Percentiles rank a stretch among this genome's conserved stretches.
Evolutionary conservation across 345 rosid species (phyloP).

Genomic region (rapeseed (Brassica napus)): Da-Ae NC_063440.1:20910001-20910500

Average conservation of each 20-base stretch:
- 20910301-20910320: neutral
- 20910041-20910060: too few species aligned
- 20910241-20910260: neutral
- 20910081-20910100: too few species aligned
- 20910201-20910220: too few species aligned
- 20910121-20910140: too few species aligned
- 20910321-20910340: conserved; percentile 22
- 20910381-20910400: conserved; percentile 35
- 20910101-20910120: too few species aligned
- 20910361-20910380: conserved; percentile 20
- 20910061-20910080: too few species aligned
- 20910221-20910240: too few species aligned
- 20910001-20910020: too few species aligned
- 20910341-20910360: conserved; percentile 15
- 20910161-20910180: too few species aligned
- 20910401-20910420: conserved; percentile 57
- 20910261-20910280: neutral
- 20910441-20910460: conserved; percentile 50
- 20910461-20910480: conserved; percentile 32
- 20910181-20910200: too few species aligned
- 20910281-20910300: neutral
- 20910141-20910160: too few species aligned
- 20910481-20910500: conserved; percentile 36
- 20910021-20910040: too few species aligned
- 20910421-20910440: conserved; percentile 51